Conservation (phyloP, 176 grass and related monocot genomes). For the Bromus sterilis region DNA sequence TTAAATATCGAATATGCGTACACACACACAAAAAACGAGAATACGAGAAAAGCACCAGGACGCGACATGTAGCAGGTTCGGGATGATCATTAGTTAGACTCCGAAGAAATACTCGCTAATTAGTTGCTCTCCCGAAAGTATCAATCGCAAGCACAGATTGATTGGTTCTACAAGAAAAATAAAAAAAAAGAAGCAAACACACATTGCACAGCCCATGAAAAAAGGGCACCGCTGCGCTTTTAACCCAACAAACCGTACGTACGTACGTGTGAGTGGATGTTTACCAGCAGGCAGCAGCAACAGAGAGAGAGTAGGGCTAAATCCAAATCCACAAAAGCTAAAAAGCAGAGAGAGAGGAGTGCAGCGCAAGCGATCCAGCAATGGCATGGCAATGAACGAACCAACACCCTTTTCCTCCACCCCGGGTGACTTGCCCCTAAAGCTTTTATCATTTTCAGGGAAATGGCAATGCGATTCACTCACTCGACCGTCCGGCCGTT, state of each 20-base stretch:
- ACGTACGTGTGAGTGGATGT: constrained; percentile 11
- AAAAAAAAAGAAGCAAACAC: not conserved
- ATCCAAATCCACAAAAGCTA: not conserved
- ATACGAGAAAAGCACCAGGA: too few relatives aligned
- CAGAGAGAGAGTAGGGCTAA: constrained; percentile 3
- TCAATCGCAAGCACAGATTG: too few relatives aligned
- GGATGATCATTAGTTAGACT: too few relatives aligned
- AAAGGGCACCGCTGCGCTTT: not conserved
- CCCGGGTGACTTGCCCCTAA: constrained; percentile 27
- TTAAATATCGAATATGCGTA: too few relatives aligned
- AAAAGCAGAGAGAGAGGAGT: constrained; percentile 18
- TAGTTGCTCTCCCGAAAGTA: too few relatives aligned
- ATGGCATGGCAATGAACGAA: not conserved
- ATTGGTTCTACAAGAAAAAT: too few relatives aligned
- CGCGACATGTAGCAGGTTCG: too few relatives aligned
- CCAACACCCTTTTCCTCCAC: not conserved
- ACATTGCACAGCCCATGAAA: too few relatives aligned
- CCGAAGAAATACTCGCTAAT: too few relatives aligned
- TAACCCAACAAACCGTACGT: constrained; percentile 2
- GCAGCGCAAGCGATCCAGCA: constrained; percentile 33
- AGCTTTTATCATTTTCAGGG: constrained; percentile 25
- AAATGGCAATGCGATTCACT: not conserved
- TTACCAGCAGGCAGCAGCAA: constrained; percentile 9
- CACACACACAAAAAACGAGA: too few relatives aligned
- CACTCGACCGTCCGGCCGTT: too few relatives aligned